Evolutionary conservation across 1,284 basidiomycete species (phyloP).

Genomic region (Stygiomarasmius scandens): DNA sequence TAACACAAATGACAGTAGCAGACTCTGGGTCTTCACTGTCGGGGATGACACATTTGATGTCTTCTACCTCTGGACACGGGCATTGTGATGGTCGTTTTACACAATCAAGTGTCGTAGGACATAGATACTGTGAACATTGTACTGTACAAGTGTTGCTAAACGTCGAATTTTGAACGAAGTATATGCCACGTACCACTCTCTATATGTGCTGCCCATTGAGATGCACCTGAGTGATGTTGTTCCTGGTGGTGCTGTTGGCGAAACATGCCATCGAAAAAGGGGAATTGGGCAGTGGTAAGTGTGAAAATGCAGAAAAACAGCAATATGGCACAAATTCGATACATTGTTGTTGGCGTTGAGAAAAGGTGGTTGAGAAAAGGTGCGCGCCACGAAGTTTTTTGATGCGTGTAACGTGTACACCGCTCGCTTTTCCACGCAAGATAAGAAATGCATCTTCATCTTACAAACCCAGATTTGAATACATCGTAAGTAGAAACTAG

Average conservation of each 20-base stretch:
- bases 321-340: conserved; percentile 13
- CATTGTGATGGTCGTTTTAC: conserved; percentile 56
- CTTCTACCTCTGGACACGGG: conserved; percentile 62
- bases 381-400: not conserved
- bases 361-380: not conserved
- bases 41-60: conserved; percentile 61
- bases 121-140: conserved; percentile 61
- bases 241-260: conserved; percentile 56
- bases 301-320: conserved; percentile 29
- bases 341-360: conserved; percentile 3
- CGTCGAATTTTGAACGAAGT: not conserved
- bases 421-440: not conserved
- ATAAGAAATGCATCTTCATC: too few species aligned
- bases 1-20: conserved; percentile 58
- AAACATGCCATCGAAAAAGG: conserved; percentile 70
- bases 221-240: conserved; percentile 49
- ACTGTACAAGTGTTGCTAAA: conserved; percentile 38
- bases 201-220: conserved; percentile 64
- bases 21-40: conserved; percentile 46
- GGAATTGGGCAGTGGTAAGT: conserved; percentile 53
- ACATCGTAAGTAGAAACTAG: not conserved
- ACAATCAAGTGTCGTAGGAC: conserved; percentile 62
- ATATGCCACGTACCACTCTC: conserved; percentile 41
- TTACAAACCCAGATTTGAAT: not conserved
- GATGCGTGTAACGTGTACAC: not conserved